These are phyloP conservation scores for Pulveroboletus sp. DNA, from an alignment of 768 basidiomycete genomes.

Conservation along the genomic window DNA sequence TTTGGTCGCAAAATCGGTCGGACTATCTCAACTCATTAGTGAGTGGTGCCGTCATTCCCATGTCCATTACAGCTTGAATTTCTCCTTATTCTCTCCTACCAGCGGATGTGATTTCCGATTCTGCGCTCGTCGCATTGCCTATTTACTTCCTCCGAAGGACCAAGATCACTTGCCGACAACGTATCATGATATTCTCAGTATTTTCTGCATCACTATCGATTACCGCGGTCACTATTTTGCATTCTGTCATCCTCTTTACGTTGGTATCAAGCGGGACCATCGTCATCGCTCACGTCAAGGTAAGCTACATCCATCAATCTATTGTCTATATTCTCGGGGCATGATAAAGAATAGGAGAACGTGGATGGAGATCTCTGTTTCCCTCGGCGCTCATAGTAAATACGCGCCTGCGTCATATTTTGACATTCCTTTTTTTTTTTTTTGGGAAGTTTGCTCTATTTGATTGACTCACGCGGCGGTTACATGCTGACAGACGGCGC, in stretches of 20 bases:
- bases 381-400: neutral
- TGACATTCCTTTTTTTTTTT: neutral
- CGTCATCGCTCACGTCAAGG: slow-evolving; percentile 23
- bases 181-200: slow-evolving; percentile 13
- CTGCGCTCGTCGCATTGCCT: slow-evolving; percentile 14
- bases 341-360: neutral
- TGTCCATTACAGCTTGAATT: neutral
- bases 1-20: neutral
- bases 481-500: slow-evolving; percentile 12
- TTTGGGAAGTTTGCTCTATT: no score
- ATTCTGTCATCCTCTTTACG: slow-evolving; percentile 9
- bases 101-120: slow-evolving; percentile 23
- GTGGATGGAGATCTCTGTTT: neutral
- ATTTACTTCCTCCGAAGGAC: slow-evolving; percentile 8
- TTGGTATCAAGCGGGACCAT: neutral
- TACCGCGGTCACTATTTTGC: slow-evolving; percentile 16
- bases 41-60: neutral
- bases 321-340: neutral
- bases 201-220: slow-evolving; percentile 21
- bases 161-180: slow-evolving; percentile 8
- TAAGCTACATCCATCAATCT: neutral
- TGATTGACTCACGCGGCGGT: neutral
- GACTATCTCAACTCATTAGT: slow-evolving; percentile 22
- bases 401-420: no score
- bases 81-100: neutral